These are phyloP conservation scores for Cordyceps militaris DNA, from an alignment of 2,329 filamentous ascomycete species.

Conservation along the genomic window DNA sequence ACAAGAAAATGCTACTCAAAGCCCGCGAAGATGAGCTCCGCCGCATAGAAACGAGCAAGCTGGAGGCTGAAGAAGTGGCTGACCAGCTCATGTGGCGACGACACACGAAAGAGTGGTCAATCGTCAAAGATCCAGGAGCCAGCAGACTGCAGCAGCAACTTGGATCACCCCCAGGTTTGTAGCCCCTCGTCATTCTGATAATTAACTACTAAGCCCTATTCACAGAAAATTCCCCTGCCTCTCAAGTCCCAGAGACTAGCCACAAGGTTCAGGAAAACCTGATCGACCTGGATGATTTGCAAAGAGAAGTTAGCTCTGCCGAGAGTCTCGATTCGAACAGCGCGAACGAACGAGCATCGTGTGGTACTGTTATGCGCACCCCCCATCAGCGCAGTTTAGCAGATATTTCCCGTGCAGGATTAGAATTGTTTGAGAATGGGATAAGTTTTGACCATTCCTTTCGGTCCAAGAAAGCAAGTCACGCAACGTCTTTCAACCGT, in stretches of 20 bases:
- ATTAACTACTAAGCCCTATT: not conserved
- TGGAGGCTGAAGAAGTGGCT: slow-evolving; percentile 24
- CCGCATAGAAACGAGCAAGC: slow-evolving; percentile 36
- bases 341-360: slow-evolving; percentile 20
- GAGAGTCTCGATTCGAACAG: not conserved
- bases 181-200: too few species aligned
- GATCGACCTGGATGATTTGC: slow-evolving; percentile 14
- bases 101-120: slow-evolving; percentile 43
- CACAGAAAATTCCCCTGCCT: not conserved
- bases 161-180: not conserved
- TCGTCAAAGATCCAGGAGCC: slow-evolving; percentile 42
- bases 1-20: slow-evolving; percentile 27
- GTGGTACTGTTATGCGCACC: slow-evolving; percentile 33
- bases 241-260: not conserved
- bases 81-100: slow-evolving; percentile 37
- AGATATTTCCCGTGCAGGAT: slow-evolving; percentile 19
- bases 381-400: slow-evolving; percentile 21
- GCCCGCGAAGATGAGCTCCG: slow-evolving; percentile 32
- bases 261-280: not conserved
- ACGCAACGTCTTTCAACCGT: not conserved
- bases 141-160: not conserved
- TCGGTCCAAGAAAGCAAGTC: not conserved
- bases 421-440: slow-evolving; percentile 27
- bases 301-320: not conserved
- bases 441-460: slow-evolving; percentile 23